Evolutionary conservation across 2,329 filamentous ascomycete genomes (phyloP), one percentile per base, ranked within the genome.

Genomic region (Cladophialophora bantiana): DNA sequence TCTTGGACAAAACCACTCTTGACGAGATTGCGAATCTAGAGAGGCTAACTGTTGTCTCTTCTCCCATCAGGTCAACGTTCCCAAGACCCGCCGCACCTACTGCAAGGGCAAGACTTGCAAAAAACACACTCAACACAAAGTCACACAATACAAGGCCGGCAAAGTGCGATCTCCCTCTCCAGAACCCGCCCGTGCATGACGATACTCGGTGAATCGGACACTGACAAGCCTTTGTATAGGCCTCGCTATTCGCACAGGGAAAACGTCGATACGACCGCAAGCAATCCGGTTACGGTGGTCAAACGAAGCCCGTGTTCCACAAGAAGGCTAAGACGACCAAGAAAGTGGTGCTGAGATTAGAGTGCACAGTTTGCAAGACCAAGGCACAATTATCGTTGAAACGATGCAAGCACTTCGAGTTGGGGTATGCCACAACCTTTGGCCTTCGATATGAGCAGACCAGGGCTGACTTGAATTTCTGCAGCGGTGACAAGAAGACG

Each of bases 291-390:
- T 98, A 97, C 82, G 95, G 95, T 92, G 95, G 95, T 94, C 95
- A 99, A 88, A 99, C 95, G 80, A 99, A 99, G 88, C 95, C 96
- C 78, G 94, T 99, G 81, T 99, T 98, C 92, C 95, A 98, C 92
- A 99, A 98, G 91, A 98, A 97, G 88, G 95, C 95, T 76, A 99
- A 99, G 92, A 99, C 95, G 77, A 99, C 95, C 82, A 99, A 99
- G 92, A 99, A 99, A 91, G 91, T 99, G 78, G 96, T 99, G 79
- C 87, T 99, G 84, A 90, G 95, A 87, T 86, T 99, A 84, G 95
- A 99, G 85, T 99, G 95, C 88, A 94, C 93, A 80, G 83, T 85
- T 77, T 99, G 95, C 93, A 73, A 73, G 91, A 90, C 93, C 83
- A 98, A 97, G 91, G 90, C 89, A 84, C 93, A 99, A 88, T 88